Conservation (phyloP, 768 basidiomycete genomes). For the Collybia sp. region DNA sequence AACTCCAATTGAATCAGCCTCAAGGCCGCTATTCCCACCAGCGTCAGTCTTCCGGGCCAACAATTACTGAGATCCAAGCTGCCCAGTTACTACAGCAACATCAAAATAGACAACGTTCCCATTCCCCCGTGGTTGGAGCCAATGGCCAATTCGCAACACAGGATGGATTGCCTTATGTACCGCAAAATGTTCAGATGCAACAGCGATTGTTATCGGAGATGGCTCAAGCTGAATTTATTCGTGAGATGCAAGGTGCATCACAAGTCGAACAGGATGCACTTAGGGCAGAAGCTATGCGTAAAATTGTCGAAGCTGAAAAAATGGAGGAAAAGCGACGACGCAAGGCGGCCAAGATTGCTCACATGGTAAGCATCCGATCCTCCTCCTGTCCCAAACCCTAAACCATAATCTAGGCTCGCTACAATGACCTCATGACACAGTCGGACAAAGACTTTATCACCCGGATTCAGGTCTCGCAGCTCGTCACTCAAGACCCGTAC, state of each 20-base stretch:
- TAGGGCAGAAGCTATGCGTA: conserved; percentile 74
- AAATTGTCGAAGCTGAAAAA: conserved; percentile 87
- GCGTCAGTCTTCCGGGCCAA: conserved; percentile 38
- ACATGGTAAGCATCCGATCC: conserved; percentile 56
- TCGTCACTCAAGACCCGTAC: conserved; percentile 96
- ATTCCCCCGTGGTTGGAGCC: conserved; percentile 32
- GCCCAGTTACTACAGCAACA: conserved; percentile 33
- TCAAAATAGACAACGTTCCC: conserved; percentile 43
- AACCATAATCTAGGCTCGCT: conserved; percentile 57
- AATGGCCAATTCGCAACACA: conserved; percentile 36
- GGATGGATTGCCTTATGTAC: conserved; percentile 49
- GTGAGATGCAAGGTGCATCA: conserved; percentile 55
- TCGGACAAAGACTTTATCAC: conserved; percentile 99
- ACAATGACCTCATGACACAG: conserved; percentile 95
- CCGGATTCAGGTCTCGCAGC: conserved; percentile 96
- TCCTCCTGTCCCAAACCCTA: neutral
- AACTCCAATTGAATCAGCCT: conserved; percentile 40
- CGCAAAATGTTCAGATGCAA: conserved; percentile 67
- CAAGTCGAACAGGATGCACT: conserved; percentile 67
- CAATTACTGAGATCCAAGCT: conserved; percentile 45
- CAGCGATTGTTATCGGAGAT: conserved; percentile 75
- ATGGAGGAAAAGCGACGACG: conserved; percentile 82
- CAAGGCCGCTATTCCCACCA: conserved; percentile 27
- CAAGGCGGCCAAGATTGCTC: conserved; percentile 81
- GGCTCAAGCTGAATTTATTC: conserved; percentile 64